Percentiles rank a stretch among this genome's conserved stretches.
Conservation (phyloP, 2,329 filamentous ascomycete species). For the Didymella keratinophila region DNA sequence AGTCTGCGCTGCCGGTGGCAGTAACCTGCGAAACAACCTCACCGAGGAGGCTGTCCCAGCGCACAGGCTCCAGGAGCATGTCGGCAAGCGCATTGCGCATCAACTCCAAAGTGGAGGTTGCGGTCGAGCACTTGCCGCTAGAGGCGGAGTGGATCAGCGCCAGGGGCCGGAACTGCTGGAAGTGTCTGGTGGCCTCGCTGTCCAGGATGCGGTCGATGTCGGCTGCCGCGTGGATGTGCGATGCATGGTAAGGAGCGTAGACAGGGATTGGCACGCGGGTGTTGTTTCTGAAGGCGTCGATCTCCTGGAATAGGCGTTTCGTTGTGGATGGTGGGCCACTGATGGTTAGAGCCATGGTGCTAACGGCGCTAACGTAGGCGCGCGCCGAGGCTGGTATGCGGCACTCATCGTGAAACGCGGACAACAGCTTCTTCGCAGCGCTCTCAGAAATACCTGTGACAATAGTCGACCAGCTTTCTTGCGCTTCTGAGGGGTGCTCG, state of each 20-base stretch:
- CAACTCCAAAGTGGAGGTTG: slow-evolving; percentile 56
- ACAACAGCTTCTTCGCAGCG: slow-evolving; percentile 60
- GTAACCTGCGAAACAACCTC: slow-evolving; percentile 59
- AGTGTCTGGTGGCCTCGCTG: slow-evolving; percentile 49
- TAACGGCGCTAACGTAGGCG: slow-evolving; percentile 67
- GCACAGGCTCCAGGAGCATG: slow-evolving; percentile 57
- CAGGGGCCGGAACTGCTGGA: slow-evolving; percentile 53
- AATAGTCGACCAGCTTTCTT: slow-evolving; percentile 72
- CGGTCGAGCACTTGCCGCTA: slow-evolving; percentile 56
- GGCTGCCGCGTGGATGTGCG: slow-evolving; percentile 60
- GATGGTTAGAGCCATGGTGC: slow-evolving; percentile 66
- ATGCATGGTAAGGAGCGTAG: slow-evolving; percentile 66
- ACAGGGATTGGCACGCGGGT: slow-evolving; percentile 63
- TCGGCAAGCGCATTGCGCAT: slow-evolving; percentile 54
- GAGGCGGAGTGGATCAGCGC: slow-evolving; percentile 58
- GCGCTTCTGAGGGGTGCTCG: slow-evolving; percentile 62
- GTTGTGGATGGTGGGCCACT: slow-evolving; percentile 65
- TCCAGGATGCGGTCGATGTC: slow-evolving; percentile 62
- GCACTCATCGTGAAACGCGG: slow-evolving; percentile 65
- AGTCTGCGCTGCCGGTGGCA: slow-evolving; percentile 49
- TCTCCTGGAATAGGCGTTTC: slow-evolving; percentile 60
- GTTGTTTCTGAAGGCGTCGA: slow-evolving; percentile 57
- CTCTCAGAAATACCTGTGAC: slow-evolving; percentile 64
- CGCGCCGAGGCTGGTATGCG: slow-evolving; percentile 58
- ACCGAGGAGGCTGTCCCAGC: slow-evolving; percentile 59